Conservation (phyloP, 352 stramenopile species). For the Phytophthora sansomeana region DNA sequence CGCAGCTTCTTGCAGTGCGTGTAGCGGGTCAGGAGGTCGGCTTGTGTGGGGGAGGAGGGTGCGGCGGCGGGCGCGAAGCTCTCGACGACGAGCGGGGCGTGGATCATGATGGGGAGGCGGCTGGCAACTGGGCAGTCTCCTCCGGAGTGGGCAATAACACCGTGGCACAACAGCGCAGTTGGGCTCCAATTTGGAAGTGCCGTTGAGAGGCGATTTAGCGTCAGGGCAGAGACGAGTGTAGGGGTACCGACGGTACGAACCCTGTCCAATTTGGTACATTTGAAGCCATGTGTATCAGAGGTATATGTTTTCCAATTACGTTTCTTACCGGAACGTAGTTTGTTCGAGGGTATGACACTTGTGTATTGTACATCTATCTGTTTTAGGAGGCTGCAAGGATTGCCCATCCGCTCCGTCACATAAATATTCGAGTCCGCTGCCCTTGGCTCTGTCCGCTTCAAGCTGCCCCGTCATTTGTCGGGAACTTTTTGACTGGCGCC, state of each 20-base stretch:
- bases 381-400: neutral
- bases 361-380: neutral
- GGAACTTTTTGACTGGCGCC: slow-evolving; percentile 11
- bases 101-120: slow-evolving; percentile 33
- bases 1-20: slow-evolving; percentile 50
- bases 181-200: slow-evolving; percentile 26
- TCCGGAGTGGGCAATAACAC: slow-evolving; percentile 5
- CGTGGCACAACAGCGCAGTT: slow-evolving; percentile 14
- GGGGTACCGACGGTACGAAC: slow-evolving; percentile 25
- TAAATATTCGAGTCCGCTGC: slow-evolving; percentile 19
- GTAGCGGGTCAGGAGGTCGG: slow-evolving; percentile 45
- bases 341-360: too few species aligned
- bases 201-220: slow-evolving; percentile 2
- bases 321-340: too few species aligned
- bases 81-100: slow-evolving; percentile 28
- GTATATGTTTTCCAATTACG: neutral
- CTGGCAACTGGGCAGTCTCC: slow-evolving; percentile 25
- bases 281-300: neutral
- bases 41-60: neutral
- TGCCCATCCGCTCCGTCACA: slow-evolving; percentile 43
- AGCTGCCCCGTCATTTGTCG: slow-evolving; percentile 20
- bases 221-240: slow-evolving; percentile 11
- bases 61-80: slow-evolving; percentile 17
- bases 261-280: neutral
- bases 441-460: slow-evolving; percentile 28